A percentile compares a stretch with the other conserved stretches of the same genome.
Evolutionary conservation across 1,284 basidiomycete species (phyloP).

Genomic region (Exsudoporus floridanus): DNA sequence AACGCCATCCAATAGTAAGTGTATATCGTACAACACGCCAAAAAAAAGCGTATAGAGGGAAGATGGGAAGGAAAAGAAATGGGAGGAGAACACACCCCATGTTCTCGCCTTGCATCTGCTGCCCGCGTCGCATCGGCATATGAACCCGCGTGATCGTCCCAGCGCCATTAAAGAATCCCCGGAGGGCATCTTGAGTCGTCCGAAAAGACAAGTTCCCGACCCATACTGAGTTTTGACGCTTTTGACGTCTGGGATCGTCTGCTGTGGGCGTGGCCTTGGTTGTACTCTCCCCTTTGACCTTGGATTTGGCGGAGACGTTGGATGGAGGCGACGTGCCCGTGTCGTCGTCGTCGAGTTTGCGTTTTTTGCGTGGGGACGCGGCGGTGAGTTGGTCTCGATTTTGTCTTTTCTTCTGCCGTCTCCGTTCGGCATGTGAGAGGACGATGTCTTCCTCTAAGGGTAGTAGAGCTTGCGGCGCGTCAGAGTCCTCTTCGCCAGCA

Average conservation of each 20-base stretch:
- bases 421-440: slow-evolving; percentile 71
- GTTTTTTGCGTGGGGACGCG: slow-evolving; percentile 41
- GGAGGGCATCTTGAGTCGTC: slow-evolving; percentile 74
- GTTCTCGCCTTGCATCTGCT: slow-evolving; percentile 57
- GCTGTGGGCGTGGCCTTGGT: background rate
- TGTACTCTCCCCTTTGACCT: background rate
- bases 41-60: background rate
- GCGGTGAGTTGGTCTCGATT: slow-evolving; percentile 14
- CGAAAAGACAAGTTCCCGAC: slow-evolving; percentile 94
- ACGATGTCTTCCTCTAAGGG: slow-evolving; percentile 33
- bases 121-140: slow-evolving; percentile 64
- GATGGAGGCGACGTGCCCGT: slow-evolving; percentile 22
- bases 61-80: too few relatives aligned
- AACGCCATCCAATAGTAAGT: background rate
- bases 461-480: slow-evolving; percentile 1
- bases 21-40: background rate
- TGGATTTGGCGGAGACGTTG: background rate
- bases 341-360: slow-evolving; percentile 46
- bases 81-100: slow-evolving; percentile 48
- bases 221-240: slow-evolving; percentile 87
- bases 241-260: slow-evolving; percentile 22
- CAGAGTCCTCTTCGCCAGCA: slow-evolving; percentile 11
- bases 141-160: slow-evolving; percentile 73
- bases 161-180: slow-evolving; percentile 68
- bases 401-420: slow-evolving; percentile 59